Conservation (phyloP, 495 filamentous ascomycete genomes). For the Copromyces sp. region DNA sequence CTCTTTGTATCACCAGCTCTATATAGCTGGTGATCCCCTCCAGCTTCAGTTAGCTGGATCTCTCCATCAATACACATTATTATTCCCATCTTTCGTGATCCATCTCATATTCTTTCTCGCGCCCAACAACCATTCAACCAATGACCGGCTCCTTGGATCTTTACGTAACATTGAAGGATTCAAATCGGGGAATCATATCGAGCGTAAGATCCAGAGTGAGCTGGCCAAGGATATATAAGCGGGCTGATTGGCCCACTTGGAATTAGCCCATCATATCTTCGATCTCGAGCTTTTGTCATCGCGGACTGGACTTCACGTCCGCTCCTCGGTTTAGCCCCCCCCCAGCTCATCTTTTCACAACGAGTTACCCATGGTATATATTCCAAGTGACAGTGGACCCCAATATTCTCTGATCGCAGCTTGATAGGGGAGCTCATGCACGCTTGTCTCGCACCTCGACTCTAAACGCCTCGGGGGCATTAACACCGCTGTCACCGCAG, state of each 20-base stretch:
- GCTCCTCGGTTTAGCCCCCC: not conserved
- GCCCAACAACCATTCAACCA: not conserved
- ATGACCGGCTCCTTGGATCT: not conserved
- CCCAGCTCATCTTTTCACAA: not conserved
- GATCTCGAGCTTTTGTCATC: not conserved
- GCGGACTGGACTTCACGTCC: not conserved
- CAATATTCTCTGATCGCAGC: not conserved
- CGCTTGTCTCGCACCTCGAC: not conserved
- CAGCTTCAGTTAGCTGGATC: no score
- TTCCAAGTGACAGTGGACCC: not conserved
- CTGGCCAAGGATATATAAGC: no score
- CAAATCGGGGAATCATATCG: not conserved
- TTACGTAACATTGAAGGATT: not conserved
- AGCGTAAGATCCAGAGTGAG: not conserved
- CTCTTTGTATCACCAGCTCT: no score
- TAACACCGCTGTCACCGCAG: not conserved
- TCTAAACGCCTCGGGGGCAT: not conserved
- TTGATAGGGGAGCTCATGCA: not conserved
- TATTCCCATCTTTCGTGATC: no score
- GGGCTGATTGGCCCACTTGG: no score
- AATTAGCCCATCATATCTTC: no score
- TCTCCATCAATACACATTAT: no score
- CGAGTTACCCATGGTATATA: not conserved
- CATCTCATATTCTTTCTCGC: no score
- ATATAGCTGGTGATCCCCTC: no score